Evolutionary conservation across 192 early-diverging fungal genomes (phyloP), one percentile per base, ranked within the genome.

Genomic region (Phlyctochytrium bullatum): DNA sequence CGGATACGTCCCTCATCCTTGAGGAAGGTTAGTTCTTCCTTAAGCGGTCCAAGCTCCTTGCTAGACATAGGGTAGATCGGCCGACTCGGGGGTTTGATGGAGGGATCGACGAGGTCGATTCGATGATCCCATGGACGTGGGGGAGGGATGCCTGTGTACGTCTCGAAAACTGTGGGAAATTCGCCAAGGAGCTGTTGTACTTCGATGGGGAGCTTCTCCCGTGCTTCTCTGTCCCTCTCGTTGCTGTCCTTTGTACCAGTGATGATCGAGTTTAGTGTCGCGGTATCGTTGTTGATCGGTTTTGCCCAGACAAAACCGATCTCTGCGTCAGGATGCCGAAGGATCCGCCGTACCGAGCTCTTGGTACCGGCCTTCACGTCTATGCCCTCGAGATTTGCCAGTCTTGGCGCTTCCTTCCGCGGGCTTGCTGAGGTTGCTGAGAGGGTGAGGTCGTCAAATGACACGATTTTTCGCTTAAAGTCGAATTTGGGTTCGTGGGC

Each of bases 51-150:
- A n/a, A 67, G 62, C 29, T 68, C 67, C 4, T 65, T 30, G 3
- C 36, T 57, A 29, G 30, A 58, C 66, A 67, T 67, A 4, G 66
- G 66, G 34, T 62, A 62, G 34, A 34, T 62, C 10, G 61, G 32
- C 12, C 32, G 20, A 33, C 12, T 12, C 4, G 61, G 61, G 27
- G 61, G 61, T 4, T 34, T 34, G 27, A 33, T 14, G 12, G 4
- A 12, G n/a, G 61, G 61, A 12, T 24, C 12, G 17, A 34, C 12
- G n/a, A n/a, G n/a, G 14, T 34, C 20, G 61, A 62, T 62, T 10
- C 10, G 10, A 14, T 35, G 34, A 33, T 62, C 61, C 4, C 17
- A 32, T 34, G 61, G 61, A 4, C 61, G 25, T 4, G 32, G 16
- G 3, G 34, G 61, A 16, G 61, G 61, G 23, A 62, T 25, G 4